Evolutionary conservation across 306 rosid genomes (phyloP), one percentile per base, ranked within the genome.

Genomic region (Alnus rubra): DNA sequence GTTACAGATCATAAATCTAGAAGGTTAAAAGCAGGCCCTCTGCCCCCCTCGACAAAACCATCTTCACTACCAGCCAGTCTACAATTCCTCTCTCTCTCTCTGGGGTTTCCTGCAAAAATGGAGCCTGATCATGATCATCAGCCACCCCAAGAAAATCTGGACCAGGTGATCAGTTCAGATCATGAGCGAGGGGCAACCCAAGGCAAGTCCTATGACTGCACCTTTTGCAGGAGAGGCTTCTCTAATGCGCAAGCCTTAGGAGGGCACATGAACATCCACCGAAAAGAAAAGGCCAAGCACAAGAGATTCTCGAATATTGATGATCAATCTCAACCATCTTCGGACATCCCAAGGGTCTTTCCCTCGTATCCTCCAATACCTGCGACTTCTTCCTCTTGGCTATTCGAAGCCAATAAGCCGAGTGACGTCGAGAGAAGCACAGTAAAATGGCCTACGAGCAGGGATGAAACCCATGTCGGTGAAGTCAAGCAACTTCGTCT

Each of bases 221-320:
- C 55, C 65, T 90, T 88, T 56, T 94, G 98, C 84, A 90, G 77
- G 81, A 90, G 96, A 50, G 98, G 98, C 0, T 94, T 94, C 84
- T 86, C 98, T 49, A 94, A 90, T 87, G 98, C 98, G 69, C 98
- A 94, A 82, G 98, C 97, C 63, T 81, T 93, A 3, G 98, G 98
- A 68, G 98, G 97, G 0, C 98, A 93, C 86, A 92, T 93, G 98
- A 94, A 92, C 76, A 88, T 94, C 44, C 98, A 94, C 31, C 84
- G 98, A 23, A 92, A 88, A 82, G 92, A 94, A 77, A 94, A 94
- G 65, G 96, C 92, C 58, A 90, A 85, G 80, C 88, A 90, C 84
- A 92, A 87, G 84, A 5, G 45, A 42, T 42, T 33, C 37, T 33
- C 37, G 37, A 33, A 39, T 37, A 37, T 39, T 39, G 44, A 39